Percentiles rank a stretch among this genome's conserved stretches.
These are phyloP conservation scores for Amphicarpaea edgeworthii DNA, from an alignment of 306 rosid species.

Conservation along the genomic window DNA sequence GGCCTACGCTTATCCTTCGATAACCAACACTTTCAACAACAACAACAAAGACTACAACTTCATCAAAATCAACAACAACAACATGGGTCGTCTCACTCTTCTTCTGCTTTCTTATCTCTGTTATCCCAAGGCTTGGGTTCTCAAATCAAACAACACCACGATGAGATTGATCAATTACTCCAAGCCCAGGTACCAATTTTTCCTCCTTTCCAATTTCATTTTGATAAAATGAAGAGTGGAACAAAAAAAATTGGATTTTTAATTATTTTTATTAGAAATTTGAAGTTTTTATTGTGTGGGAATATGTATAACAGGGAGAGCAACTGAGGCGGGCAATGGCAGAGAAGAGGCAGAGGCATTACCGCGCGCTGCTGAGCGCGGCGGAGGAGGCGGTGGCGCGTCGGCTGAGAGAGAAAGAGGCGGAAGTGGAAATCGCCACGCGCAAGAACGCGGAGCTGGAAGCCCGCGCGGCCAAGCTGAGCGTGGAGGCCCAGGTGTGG, in stretches of 20 bases:
- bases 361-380: slow-evolving; percentile 59
- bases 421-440: slow-evolving; percentile 73
- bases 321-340: slow-evolving; percentile 74
- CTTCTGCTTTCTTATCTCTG: slow-evolving; percentile 58
- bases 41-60: slow-evolving; percentile 49
- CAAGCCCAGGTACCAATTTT: slow-evolving; percentile 69
- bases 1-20: slow-evolving; percentile 79
- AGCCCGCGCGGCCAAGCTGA: slow-evolving; percentile 84
- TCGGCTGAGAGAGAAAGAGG: slow-evolving; percentile 70
- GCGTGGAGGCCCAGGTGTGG: slow-evolving; percentile 83
- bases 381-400: slow-evolving; percentile 74
- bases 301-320: slow-evolving; percentile 60
- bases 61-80: slow-evolving; percentile 48
- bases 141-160: slow-evolving; percentile 74
- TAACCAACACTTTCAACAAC: slow-evolving; percentile 62
- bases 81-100: slow-evolving; percentile 47
- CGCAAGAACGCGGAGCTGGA: slow-evolving; percentile 79
- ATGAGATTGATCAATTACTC: slow-evolving; percentile 80
- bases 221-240: neutral
- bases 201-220: neutral
- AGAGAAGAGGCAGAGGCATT: slow-evolving; percentile 79
- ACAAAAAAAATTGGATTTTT: neutral
- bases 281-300: neutral
- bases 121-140: slow-evolving; percentile 61
- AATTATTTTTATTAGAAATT: neutral